phyloP scores from a whole-genome alignment of 768 basidiomycete genomes.

The Auricularia sp. region DNA sequence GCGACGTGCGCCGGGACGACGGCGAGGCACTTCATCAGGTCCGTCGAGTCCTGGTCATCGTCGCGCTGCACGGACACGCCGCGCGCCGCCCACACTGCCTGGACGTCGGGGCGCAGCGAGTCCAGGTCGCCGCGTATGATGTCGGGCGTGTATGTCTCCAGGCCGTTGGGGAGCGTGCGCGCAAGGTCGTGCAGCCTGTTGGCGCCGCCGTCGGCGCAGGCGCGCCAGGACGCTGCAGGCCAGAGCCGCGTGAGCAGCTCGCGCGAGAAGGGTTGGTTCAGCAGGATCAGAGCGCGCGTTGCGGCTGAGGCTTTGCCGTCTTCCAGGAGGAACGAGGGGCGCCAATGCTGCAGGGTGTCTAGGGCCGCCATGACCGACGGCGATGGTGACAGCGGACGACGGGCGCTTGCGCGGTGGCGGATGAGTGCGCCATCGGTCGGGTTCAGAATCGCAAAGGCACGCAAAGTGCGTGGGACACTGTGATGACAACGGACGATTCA shows the following conservation, averaged over 20 bases:
- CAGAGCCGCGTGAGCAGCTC: slow-evolving; percentile 54
- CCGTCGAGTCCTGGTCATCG: slow-evolving; percentile 73
- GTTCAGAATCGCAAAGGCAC: too few relatives aligned
- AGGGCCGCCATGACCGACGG: too few relatives aligned
- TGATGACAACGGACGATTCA: too few relatives aligned
- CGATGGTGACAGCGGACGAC: too few relatives aligned
- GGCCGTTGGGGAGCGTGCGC: slow-evolving; percentile 7
- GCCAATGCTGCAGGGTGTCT: too few relatives aligned
- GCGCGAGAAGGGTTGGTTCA: slow-evolving; percentile 78
- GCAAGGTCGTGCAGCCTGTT: slow-evolving; percentile 66
- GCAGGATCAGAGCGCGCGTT: slow-evolving; percentile 57
- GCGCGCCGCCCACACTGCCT: slow-evolving; percentile 57
- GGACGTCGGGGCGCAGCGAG: slow-evolving; percentile 70
- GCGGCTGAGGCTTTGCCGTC: not conserved
- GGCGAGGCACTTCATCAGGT: slow-evolving; percentile 85
- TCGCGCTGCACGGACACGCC: slow-evolving; percentile 61
- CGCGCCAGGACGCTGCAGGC: slow-evolving; percentile 32
- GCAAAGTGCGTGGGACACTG: too few relatives aligned
- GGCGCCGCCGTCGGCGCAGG: slow-evolving; percentile 83
- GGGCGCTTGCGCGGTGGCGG: too few relatives aligned
- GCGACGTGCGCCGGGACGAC: slow-evolving; percentile 51
- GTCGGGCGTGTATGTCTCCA: slow-evolving; percentile 55
- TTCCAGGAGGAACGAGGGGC: not conserved
- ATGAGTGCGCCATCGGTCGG: too few relatives aligned
- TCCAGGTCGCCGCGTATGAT: slow-evolving; percentile 93